Evolutionary conservation across 108 stramenopile genomes (phyloP).

Genomic region (Chaetoceros muelleri): DNA sequence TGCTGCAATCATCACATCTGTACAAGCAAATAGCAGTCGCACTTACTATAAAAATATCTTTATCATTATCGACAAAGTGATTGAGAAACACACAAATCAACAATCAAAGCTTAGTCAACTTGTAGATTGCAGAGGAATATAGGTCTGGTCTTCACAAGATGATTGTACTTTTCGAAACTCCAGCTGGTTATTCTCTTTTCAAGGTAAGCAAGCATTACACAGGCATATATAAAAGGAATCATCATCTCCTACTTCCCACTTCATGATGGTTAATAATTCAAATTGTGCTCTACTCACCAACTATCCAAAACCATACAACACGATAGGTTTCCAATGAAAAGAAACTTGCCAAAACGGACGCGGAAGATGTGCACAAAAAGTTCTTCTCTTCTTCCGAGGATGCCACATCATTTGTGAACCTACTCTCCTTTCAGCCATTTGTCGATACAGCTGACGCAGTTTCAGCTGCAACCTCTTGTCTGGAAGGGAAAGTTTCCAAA

Average conservation of each 20-base stretch:
- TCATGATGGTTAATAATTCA: no score
- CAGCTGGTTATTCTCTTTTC: constrained; percentile 98
- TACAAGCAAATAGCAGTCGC: no score
- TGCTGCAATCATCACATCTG: no score
- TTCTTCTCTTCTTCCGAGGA: constrained; percentile 78
- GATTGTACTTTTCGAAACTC: constrained; percentile 98
- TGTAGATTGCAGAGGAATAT: no score
- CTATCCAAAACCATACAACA: no score
- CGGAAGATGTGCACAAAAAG: constrained; percentile 76
- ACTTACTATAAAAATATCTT: no score
- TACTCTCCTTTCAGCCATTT: constrained; percentile 93
- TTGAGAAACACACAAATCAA: no score
- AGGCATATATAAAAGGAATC: no score
- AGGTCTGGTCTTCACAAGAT: no score
- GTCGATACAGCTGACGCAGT: constrained; percentile 97
- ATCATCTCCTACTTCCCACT: neutral
- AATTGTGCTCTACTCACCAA: no score
- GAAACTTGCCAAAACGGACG: constrained; percentile 73
- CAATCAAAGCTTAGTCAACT: no score
- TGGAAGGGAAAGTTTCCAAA: constrained; percentile 93
- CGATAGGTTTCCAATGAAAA: constrained; percentile 69
- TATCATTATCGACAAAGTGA: no score
- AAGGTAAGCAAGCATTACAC: constrained; percentile 58
- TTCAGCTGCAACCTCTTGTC: constrained; percentile 82
- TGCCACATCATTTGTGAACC: constrained; percentile 68